Evolutionary conservation across 495 filamentous ascomycete species (phyloP).

Genomic region (Penicillium steckii): DNA sequence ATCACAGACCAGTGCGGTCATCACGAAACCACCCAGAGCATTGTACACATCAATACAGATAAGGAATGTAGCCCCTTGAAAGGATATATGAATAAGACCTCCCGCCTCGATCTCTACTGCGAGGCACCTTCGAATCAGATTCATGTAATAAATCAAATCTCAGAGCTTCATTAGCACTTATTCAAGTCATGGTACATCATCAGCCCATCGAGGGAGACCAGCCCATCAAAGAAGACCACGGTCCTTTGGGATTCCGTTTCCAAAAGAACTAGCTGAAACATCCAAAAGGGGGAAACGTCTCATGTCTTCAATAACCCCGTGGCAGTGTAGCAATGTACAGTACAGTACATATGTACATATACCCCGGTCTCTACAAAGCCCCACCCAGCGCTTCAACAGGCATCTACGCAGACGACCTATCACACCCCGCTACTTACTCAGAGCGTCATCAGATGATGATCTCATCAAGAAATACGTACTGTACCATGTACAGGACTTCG

Average conservation of each 20-base stretch:
- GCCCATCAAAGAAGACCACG: too few relatives aligned
- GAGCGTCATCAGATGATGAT: slow-evolving; percentile 17
- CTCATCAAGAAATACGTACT: too few relatives aligned
- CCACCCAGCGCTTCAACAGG: slow-evolving; percentile 1
- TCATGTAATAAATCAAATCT: too few relatives aligned
- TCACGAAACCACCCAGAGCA: background rate
- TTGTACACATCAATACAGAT: too few relatives aligned
- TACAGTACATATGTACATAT: background rate
- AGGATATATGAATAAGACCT: background rate
- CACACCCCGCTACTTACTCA: slow-evolving; percentile 10
- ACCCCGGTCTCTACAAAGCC: background rate
- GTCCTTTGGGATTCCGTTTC: background rate
- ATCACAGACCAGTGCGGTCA: background rate
- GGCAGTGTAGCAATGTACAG: background rate
- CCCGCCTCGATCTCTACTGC: too few relatives aligned
- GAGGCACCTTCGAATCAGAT: too few relatives aligned
- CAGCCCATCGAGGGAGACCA: background rate
- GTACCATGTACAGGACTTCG: too few relatives aligned
- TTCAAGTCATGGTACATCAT: background rate
- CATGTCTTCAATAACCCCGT: slow-evolving; percentile 4
- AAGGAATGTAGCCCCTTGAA: too few relatives aligned
- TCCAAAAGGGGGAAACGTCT: background rate
- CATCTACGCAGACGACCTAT: slow-evolving; percentile 16
- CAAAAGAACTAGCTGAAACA: background rate
- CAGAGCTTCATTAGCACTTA: background rate